Conservation (phyloP, 805 yeast species). For the Millerozyma acaciae region DNA sequence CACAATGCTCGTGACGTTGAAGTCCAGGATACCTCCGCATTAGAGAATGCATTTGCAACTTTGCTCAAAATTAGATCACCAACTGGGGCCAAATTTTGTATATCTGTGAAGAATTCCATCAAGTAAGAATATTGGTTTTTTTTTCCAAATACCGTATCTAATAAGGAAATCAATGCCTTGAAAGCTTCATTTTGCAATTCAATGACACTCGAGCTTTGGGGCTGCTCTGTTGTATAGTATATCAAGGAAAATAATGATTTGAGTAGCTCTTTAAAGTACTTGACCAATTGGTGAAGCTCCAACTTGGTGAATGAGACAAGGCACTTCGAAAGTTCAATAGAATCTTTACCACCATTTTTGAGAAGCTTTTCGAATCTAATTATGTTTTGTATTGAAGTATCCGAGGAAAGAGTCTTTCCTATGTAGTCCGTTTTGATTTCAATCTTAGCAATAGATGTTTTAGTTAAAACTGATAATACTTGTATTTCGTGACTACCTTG, state of each 20-base stretch:
- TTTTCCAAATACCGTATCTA: constrained; percentile 62
- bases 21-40: constrained; percentile 56
- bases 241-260: constrained; percentile 29
- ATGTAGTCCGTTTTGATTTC: constrained; percentile 62
- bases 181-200: constrained; percentile 38
- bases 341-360: constrained; percentile 37
- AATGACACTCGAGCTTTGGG: constrained; percentile 21
- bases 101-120: constrained; percentile 47
- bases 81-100: constrained; percentile 41
- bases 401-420: constrained; percentile 64
- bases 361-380: constrained; percentile 49
- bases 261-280: constrained; percentile 59
- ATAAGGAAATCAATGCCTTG: constrained; percentile 54
- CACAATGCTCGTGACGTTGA: constrained; percentile 61
- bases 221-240: constrained; percentile 24
- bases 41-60: constrained; percentile 44
- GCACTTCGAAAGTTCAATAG: constrained; percentile 44
- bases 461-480: constrained; percentile 34
- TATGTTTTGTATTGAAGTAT: constrained; percentile 49
- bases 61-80: constrained; percentile 49
- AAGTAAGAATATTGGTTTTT: constrained; percentile 60
- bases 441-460: constrained; percentile 39
- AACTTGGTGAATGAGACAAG: constrained; percentile 51
- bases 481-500: constrained; percentile 43
- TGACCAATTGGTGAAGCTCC: constrained; percentile 51